A percentile compares a stretch with the other conserved stretches of the same genome.
These are phyloP conservation scores for Colletotrichum sp. DNA, from an alignment of 2,329 filamentous ascomycete genomes.

Conservation along the genomic window DNA sequence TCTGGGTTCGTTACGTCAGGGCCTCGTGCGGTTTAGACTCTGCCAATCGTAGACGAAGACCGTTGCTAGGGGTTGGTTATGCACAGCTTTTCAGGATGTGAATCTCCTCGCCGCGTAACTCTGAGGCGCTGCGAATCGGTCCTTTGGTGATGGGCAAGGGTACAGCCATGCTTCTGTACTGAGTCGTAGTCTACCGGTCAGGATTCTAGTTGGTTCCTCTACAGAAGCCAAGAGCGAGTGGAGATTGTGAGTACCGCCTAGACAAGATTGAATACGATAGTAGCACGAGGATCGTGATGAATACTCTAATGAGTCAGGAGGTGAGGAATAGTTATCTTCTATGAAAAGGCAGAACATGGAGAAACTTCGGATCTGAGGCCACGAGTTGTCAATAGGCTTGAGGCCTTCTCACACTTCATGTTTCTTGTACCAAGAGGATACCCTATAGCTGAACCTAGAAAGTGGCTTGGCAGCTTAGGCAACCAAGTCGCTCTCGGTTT, in stretches of 20 bases:
- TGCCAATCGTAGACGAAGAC: background rate
- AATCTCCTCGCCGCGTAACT: background rate
- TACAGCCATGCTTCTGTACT: background rate
- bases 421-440: background rate
- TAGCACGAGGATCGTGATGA: background rate
- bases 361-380: background rate
- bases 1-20: background rate
- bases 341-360: background rate
- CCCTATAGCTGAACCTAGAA: background rate
- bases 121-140: background rate
- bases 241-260: background rate
- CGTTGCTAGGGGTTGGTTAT: background rate
- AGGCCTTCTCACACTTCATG: background rate
- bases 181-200: background rate
- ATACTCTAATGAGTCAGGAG: background rate
- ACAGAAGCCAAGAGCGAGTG: background rate
- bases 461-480: background rate
- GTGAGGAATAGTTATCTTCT: background rate
- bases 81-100: background rate
- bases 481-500: background rate
- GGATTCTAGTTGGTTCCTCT: background rate
- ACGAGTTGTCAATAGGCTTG: background rate
- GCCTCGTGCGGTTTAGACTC: background rate
- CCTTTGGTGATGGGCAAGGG: background rate
- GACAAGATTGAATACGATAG: background rate